Base-by-base conservation (phyloP, 169 alveolate genomes). In the Eimeria falciformis region DNA sequence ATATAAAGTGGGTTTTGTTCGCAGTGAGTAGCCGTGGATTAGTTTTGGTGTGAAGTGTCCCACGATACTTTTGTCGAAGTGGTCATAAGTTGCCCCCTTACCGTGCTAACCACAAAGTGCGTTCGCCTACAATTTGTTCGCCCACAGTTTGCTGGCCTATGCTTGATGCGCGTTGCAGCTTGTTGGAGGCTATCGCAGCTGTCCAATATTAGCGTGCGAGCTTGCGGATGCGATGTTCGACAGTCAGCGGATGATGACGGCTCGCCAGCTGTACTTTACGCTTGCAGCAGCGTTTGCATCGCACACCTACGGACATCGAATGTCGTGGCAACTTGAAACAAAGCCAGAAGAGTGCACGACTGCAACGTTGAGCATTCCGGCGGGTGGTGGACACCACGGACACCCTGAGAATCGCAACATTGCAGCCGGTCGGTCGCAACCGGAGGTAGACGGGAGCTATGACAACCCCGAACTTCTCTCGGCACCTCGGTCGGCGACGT, bases 201-300 rank as follows among this genome's bases (percentile, higher is more conserved):
- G 93, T 29, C 93, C 93, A 18, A 66, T 62, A 23, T 56, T 90
- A 50, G 93, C 93, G n/a, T 90, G 93, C 62, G 90, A 90, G 83
- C 83, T 90, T 62, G 93, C 93, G 56, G 93, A 90, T 37, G 93
- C 93, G 17, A 68, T 90, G 78, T 90, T 90, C 66, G 93, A 77
- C 47, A 69, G 93, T 73, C 84, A 78, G 29, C 82, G 90, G 50
- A 58, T 90, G 89, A 53, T 78, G 68, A 78, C 93, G 56, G 93
- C 93, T 50, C 90, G 93, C 23, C 90, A 90, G 77, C 93, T 90
- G 50, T 90, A 90, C 90, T 82, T 71, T 68, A 90, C 93, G 7
- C 43, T 90, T 27, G 93, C 93, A 12, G 69, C 85, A 37, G 90
- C 90, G 14, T 75, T 90, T 40, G 83, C 90, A 37, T 58, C 83